Base-by-base conservation (phyloP, 805 yeast species). In the Sugiyamaella lignohabitans region DNA sequence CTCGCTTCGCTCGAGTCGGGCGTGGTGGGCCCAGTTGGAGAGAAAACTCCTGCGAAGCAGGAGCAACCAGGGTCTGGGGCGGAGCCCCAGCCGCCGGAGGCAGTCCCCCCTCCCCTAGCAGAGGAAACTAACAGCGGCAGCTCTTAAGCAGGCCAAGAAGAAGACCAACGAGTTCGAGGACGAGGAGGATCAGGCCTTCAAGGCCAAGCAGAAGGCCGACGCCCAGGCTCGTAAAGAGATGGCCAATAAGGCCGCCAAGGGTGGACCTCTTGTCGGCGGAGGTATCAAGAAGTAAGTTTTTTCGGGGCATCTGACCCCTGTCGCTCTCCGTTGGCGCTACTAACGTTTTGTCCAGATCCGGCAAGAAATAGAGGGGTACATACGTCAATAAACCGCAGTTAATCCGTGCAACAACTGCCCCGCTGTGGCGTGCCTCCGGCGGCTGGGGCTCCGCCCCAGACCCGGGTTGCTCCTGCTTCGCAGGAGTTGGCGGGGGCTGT, bases 121-220 rank as follows among this genome's bases (percentile, higher is more conserved):
- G 19, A 14, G 8, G 8, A 20, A 11, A 14, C n/a, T 11, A 10
- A 40, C 8, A 27, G 8, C 40, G 39, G 34, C 49, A 72, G 78
- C 81, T 43, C 73, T 84, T 58, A 84, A 84, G 78, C 80, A 80
- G 5, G 84, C 91, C 57, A 91, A 86, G 71, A 79, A 83, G 82
- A 87, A 87, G 78, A 76, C 77, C 61, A 73, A 72, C 47, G 84
- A 81, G 52, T 24, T 65, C 69, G 52, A 62, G 47, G 95, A 88
- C 65, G 96, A 89, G 1, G 97, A 89, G 50, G 97, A 88, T 54
- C 46, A 74, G 23, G 96, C 96, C 3, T 88, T 81, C 77, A 87
- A 87, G 73, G 91, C 84, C 61, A 89, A 88, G 75, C 95, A 87
- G 72, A 87, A 84, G 67, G 96, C 95, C 48, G 97, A 86, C 53